Base-by-base conservation (phyloP, 805 yeast genomes). In the Wickerhamomyces xylosicus region DNA sequence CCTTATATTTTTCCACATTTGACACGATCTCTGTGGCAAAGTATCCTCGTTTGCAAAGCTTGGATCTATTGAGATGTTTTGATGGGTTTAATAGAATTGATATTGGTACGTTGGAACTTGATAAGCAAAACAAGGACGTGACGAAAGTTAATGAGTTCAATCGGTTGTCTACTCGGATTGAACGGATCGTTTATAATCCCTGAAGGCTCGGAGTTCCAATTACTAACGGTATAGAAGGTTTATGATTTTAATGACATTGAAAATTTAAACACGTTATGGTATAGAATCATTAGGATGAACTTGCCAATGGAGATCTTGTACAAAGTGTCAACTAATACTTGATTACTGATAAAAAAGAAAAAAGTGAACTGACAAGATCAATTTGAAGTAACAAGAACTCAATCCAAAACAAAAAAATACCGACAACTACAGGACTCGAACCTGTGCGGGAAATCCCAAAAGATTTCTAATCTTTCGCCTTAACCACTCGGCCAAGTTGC, bases 401-500 rank as follows among this genome's bases (percentile, higher is more conserved):
- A n/a, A n/a, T n/a, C n/a, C n/a, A n/a, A n/a, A n/a, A n/a, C n/a
- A 25, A 61, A 62, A 61, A 63, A 57, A 59, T 58, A 56, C 47
- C 79, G 79, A 73, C 79, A 74, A 69, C 79, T 70, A 78, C 81
- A 74, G 80, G 81, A 74, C 59, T 74, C 77, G 81, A 74, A 73
- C 72, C 73, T 68, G 72, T 69, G 73, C 73, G 72, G 72, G 72
- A 64, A 67, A 66, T 67, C 72, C 74, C 73, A 69, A 69, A 67
- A 67, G 73, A 68, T 69, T 65, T 65, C 72, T 66, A 67, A 68
- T 71, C 77, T 71, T 69, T 69, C 76, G 74, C 77, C 76, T 71
- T 71, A 71, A 71, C 76, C 77, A 66, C 77, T 71, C 76, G 77
- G 77, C 74, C 76, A 71, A 63, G 63, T 57, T 62, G 67, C 64